Base-by-base conservation (phyloP, 1,284 basidiomycete species). In the Pascua guehoae region DNA sequence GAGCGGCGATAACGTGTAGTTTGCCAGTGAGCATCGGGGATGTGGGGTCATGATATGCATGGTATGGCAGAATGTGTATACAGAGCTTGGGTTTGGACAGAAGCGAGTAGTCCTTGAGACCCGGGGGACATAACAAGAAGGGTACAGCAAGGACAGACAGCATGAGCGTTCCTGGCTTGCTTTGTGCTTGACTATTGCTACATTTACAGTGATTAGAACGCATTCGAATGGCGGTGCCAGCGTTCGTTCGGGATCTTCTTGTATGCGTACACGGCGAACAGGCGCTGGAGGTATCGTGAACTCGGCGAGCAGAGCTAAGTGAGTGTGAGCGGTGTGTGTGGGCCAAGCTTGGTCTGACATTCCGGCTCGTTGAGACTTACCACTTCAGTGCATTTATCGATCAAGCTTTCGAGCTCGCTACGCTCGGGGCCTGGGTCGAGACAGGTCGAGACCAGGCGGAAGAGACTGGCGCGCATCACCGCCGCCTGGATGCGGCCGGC, bases 181-280 rank as follows among this genome's bases (percentile, higher is more conserved):
- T 32, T 32, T 32, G 24, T 32, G 24, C 24, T 32, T 32, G 24
- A 32, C 24, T 32, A 32, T 32, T 32, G 24, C 24, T 32, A 32
- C 24, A 32, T 32, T 32, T 32, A 32, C 24, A 32, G 24, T 3
- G 24, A 32, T 32, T 32, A 32, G 24, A 32, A 32, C 24, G 24
- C 24, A 32, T 32, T 32, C 24, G 24, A 32, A 32, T 32, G 24
- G 24, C 24, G 24, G 24, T 32, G 24, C 24, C 24, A 32, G 4
- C 24, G 24, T 32, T 32, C 24, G 24, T 32, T 32, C 24, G 24
- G 24, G 7, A 32, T 32, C 39, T 47, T 53, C 57, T 75, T 75
- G 45, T 61, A 63, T 4, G 74, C 73, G 53, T 69, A 74, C 14
- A 75, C 69, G 8, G 72, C 71, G 43, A 68, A 70, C 3, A 72